Evolutionary conservation across 306 rosid genomes (phyloP).

Genomic region (Trifolium repens): DNA sequence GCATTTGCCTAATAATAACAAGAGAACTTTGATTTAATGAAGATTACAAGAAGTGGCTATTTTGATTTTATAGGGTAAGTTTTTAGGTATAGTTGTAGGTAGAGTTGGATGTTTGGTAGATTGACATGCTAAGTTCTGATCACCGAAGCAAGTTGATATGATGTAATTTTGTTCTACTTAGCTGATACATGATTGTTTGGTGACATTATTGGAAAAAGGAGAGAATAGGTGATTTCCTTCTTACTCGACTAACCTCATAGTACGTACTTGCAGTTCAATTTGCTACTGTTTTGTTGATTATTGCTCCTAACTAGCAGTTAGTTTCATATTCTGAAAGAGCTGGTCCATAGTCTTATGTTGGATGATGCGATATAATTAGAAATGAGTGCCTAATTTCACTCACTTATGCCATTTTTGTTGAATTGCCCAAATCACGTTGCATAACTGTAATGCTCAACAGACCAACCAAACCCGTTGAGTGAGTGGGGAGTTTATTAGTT

Average conservation of each 20-base stretch:
- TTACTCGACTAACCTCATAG: neutral
- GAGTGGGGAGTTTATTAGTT: neutral
- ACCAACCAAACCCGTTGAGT: conserved; percentile 10
- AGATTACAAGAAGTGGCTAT: neutral
- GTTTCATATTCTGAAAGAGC: neutral
- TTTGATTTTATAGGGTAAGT: conserved; percentile 2
- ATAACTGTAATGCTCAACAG: neutral
- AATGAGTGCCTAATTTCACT: neutral
- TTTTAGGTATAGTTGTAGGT: conserved; percentile 12
- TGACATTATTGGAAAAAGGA: neutral
- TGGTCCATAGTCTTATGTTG: neutral
- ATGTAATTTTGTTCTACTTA: neutral
- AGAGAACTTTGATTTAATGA: neutral
- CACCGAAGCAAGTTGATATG: neutral
- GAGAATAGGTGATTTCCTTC: conserved; percentile 6
- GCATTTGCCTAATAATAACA: neutral
- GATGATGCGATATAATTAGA: conserved; percentile 22
- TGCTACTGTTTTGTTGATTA: conserved; percentile 19
- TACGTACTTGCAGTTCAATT: conserved; percentile 7
- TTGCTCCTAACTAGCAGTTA: neutral
- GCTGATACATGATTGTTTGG: neutral
- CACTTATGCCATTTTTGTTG: neutral
- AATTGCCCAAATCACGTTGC: conserved; percentile 15
- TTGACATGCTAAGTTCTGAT: conserved; percentile 8
- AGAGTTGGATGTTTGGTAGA: conserved; percentile 22